A percentile compares a stretch with the other conserved stretches of the same genome.
Conservation (phyloP, 108 stramenopile genomes). For the Skeletonema marinoi region DNA sequence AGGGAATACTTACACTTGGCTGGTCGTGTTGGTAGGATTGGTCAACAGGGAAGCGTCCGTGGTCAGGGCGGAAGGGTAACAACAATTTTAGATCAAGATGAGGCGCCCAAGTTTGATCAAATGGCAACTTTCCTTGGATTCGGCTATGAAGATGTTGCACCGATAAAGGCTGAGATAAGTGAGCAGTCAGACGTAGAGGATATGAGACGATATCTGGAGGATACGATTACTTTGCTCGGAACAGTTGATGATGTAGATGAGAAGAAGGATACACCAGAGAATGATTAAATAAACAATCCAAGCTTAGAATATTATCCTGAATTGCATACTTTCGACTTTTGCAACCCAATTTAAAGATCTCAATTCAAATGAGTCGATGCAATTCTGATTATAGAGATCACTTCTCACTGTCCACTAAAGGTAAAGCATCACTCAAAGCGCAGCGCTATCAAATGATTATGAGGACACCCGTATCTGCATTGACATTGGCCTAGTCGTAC, state of each 20-base stretch:
- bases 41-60: constrained; percentile 69
- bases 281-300: too few relatives aligned
- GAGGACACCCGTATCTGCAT: too few relatives aligned
- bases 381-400: too few relatives aligned
- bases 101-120: constrained; percentile 66
- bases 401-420: too few relatives aligned
- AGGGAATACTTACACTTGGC: constrained; percentile 85
- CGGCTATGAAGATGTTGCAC: constrained; percentile 68
- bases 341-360: too few relatives aligned
- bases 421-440: too few relatives aligned
- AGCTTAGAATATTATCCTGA: too few relatives aligned
- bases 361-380: too few relatives aligned
- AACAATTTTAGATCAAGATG: constrained; percentile 68
- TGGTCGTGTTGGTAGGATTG: constrained; percentile 88
- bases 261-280: too few relatives aligned
- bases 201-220: constrained; percentile 74
- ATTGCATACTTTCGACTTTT: too few relatives aligned
- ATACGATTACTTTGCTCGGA: constrained; percentile 59
- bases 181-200: constrained; percentile 61
- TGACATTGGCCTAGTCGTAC: too few relatives aligned
- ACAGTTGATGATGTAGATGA: constrained; percentile 25
- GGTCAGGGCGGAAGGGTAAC: constrained; percentile 75
- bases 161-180: constrained; percentile 39
- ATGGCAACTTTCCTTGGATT: constrained; percentile 73
- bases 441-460: too few relatives aligned